A percentile compares a stretch with the other conserved stretches of the same genome.
Evolutionary conservation across 371 early-diverging fungal genomes (phyloP).

Genomic region (Saksenaea vasiformis): DNA sequence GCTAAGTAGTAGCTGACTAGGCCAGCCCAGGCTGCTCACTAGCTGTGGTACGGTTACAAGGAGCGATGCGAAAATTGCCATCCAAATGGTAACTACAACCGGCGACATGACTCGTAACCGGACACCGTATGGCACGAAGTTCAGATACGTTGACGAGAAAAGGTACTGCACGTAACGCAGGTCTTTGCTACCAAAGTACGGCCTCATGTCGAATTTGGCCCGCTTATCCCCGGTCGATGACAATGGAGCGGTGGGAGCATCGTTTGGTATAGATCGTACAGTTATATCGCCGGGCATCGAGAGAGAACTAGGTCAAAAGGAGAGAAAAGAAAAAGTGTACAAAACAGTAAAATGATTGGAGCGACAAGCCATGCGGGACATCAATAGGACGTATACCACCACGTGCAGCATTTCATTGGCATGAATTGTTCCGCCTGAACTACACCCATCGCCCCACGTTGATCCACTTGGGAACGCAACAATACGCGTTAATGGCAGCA

Average conservation of each 20-base stretch:
- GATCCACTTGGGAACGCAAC: too few relatives aligned
- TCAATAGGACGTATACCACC: too few relatives aligned
- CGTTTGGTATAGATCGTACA: neutral
- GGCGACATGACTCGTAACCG: constrained; percentile 31
- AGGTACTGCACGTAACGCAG: constrained; percentile 45
- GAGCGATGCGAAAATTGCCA: constrained; percentile 20
- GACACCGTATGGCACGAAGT: constrained; percentile 43
- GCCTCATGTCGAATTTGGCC: constrained; percentile 39
- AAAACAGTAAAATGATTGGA: neutral
- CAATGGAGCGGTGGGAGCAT: neutral
- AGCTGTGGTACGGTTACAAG: constrained; percentile 19
- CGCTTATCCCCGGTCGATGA: neutral
- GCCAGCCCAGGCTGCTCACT: constrained; percentile 17
- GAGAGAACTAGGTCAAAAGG: neutral
- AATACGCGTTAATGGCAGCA: too few relatives aligned
- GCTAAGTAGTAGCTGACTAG: constrained; percentile 11
- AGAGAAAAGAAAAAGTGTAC: neutral
- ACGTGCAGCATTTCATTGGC: too few relatives aligned
- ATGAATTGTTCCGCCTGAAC: too few relatives aligned
- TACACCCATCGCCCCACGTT: too few relatives aligned
- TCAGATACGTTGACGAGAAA: constrained; percentile 45
- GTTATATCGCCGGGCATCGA: neutral
- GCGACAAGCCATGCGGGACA: neutral
- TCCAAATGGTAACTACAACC: constrained; percentile 18
- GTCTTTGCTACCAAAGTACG: constrained; percentile 43